Conservation (phyloP, 108 stramenopile genomes). For the Mediolabrus comicus region DNA sequence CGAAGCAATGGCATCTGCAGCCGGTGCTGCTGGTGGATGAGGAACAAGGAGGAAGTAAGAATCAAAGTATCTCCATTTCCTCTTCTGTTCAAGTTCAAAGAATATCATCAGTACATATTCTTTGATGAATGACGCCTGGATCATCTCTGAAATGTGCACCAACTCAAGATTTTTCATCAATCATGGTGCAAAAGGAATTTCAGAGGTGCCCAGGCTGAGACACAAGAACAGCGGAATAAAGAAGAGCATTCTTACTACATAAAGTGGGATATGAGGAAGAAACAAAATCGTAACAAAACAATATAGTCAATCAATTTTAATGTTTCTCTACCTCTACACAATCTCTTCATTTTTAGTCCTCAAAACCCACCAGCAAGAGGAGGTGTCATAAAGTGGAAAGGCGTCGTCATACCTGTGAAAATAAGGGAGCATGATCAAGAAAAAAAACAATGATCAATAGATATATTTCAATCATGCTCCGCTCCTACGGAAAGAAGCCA, state of each 20-base stretch:
- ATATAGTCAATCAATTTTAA: too few species aligned
- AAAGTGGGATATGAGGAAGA: too few species aligned
- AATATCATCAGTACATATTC: not conserved
- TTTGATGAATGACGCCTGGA: slow-evolving; percentile 15
- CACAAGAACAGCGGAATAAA: too few species aligned
- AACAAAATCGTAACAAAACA: too few species aligned
- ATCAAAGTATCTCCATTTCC: not conserved
- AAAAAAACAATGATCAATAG: too few species aligned
- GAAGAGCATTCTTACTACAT: too few species aligned
- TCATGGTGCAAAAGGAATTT: not conserved
- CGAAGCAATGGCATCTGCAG: slow-evolving; percentile 40
- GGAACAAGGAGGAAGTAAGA: slow-evolving; percentile 23
- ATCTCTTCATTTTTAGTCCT: too few species aligned
- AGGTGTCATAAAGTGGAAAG: not conserved
- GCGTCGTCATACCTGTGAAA: not conserved
- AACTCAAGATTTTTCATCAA: not conserved
- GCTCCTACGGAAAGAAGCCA: too few species aligned
- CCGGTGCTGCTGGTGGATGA: slow-evolving; percentile 51
- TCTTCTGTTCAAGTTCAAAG: not conserved
- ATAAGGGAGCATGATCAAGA: too few species aligned
- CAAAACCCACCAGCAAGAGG: not conserved
- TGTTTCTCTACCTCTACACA: too few species aligned
- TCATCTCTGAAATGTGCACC: too few species aligned
- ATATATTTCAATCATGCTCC: too few species aligned
- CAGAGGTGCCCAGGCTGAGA: not conserved